Evolutionary conservation across 2,329 filamentous ascomycete genomes (phyloP), one percentile per base, ranked within the genome.

Genomic region (Cladobotryum protrusum): DNA sequence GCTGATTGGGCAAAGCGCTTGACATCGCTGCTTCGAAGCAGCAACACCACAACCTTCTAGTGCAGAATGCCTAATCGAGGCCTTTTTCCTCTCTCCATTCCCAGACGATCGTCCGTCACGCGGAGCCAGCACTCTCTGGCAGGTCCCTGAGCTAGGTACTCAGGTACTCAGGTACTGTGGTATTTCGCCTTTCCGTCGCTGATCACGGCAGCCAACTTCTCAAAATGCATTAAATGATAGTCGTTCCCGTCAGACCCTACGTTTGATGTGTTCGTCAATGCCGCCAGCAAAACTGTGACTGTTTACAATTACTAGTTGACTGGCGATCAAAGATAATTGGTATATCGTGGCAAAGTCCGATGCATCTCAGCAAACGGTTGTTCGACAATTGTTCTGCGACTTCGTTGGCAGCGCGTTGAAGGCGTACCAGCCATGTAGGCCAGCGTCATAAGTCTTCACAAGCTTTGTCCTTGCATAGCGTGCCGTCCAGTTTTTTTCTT

Each of bases 1-100:
- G 29, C 39, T 49, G 47, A 49, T 49, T 50, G 44, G 43, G 15
- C 33, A 18, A 40, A 17, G 17, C 36, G 14, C 34, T 13, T 37
- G 35, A n/a, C 17, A n/a, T 37, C 14, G 35, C 17, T n/a, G 14
- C 17, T 37, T 17, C 14, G 35, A n/a, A 37, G 35, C 35, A 37
- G 35, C 35, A 37, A 37, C 35, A 37, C 35, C 35, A 37, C 12
- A 17, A 37, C 6, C 14, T n/a, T 37, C 7, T 37, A n/a, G 35
- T 17, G 14, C 35, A 7, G 17, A 37, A 37, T 37, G 35, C 35
- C 17, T n/a, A 37, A 37, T 37, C 35, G 24, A 29, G 24, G 24
- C 24, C 24, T 29, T 29, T n/a, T 35, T 14, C 33, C 2, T 37
- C 35, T 17, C 14, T 3, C 35, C 35, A 37, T 17, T 14, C 35